phyloP scores from a whole-genome alignment of 139 green algal species.

The Pseudopediastrum boryanum region DNA sequence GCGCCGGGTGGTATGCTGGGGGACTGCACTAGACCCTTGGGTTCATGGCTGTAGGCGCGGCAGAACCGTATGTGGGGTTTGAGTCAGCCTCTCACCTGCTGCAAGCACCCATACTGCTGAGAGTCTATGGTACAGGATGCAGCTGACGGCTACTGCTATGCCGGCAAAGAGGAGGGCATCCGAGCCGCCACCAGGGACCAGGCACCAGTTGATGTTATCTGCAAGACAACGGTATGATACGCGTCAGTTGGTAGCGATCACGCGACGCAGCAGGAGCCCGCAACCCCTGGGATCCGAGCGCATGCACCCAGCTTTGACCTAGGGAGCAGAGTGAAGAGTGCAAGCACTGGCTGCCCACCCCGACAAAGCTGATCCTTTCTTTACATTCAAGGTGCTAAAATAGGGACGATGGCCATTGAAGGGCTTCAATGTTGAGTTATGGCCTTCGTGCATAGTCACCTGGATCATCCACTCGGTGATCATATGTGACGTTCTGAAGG shows the following conservation, averaged over 20 bases:
- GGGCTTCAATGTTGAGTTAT: background rate
- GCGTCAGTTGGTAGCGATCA: background rate
- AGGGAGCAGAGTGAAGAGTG: background rate
- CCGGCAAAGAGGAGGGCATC: conserved; percentile 63
- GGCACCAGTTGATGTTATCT: conserved; percentile 60
- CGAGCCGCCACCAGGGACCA: conserved; percentile 47
- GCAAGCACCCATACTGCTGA: conserved; percentile 53
- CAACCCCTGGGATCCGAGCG: background rate
- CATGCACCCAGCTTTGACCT: background rate
- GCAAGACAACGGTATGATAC: background rate
- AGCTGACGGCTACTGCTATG: conserved; percentile 50
- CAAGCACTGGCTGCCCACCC: background rate
- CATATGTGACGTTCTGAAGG: conserved; percentile 50
- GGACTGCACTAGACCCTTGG: too few species aligned
- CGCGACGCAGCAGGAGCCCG: background rate
- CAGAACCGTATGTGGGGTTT: too few species aligned
- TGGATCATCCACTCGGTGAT: conserved; percentile 49
- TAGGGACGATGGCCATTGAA: too few species aligned
- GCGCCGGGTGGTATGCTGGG: too few species aligned
- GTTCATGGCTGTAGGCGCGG: too few species aligned
- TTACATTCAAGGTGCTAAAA: background rate
- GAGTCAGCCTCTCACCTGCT: conserved; percentile 30
- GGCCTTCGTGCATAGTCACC: conserved; percentile 6
- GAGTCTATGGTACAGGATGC: conserved; percentile 33
- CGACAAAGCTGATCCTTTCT: background rate